Evolutionary conservation across 2,329 filamentous ascomycete genomes (phyloP).

Genomic region (Rosellinia necatrix): DNA sequence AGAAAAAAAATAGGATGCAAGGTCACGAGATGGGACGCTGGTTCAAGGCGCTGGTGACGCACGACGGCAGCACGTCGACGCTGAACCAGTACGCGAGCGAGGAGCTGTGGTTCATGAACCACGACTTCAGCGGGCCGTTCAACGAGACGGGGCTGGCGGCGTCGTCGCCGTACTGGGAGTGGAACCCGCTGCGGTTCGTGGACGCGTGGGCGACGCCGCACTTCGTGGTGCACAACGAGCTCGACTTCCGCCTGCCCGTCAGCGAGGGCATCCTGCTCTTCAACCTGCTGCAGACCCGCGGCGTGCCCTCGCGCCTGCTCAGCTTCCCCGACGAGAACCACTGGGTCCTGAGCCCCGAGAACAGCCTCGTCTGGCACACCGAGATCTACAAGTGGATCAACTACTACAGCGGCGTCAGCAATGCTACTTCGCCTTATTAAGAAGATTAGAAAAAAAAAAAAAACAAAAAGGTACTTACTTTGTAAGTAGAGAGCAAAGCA

Average conservation of each 20-base stretch:
- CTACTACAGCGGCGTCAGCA: slow-evolving; percentile 48
- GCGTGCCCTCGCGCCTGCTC: slow-evolving; percentile 68
- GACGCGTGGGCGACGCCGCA: slow-evolving; percentile 70
- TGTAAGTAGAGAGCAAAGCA: too few relatives aligned
- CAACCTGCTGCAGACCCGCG: slow-evolving; percentile 67
- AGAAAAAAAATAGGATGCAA: slow-evolving; percentile 48
- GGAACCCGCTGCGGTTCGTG: slow-evolving; percentile 52
- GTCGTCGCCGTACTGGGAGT: slow-evolving; percentile 50
- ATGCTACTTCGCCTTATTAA: slow-evolving; percentile 38
- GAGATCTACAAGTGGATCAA: slow-evolving; percentile 73
- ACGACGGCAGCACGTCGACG: slow-evolving; percentile 51
- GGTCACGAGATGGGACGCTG: slow-evolving; percentile 58
- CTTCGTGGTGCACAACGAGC: slow-evolving; percentile 70
- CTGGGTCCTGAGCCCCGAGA: slow-evolving; percentile 72
- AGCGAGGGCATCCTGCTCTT: slow-evolving; percentile 71
- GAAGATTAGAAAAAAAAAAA: too few relatives aligned
- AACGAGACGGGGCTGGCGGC: slow-evolving; percentile 45
- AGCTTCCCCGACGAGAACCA: slow-evolving; percentile 76
- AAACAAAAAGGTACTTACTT: too few relatives aligned
- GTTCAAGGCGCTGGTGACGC: slow-evolving; percentile 61
- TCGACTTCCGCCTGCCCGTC: slow-evolving; percentile 70
- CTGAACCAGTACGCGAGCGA: slow-evolving; percentile 43
- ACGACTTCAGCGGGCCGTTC: slow-evolving; percentile 55
- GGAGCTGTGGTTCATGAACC: slow-evolving; percentile 45
- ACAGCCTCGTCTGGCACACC: slow-evolving; percentile 69